Conservation (phyloP, 2,329 filamentous ascomycete genomes). For the Penicillium sp. region DNA sequence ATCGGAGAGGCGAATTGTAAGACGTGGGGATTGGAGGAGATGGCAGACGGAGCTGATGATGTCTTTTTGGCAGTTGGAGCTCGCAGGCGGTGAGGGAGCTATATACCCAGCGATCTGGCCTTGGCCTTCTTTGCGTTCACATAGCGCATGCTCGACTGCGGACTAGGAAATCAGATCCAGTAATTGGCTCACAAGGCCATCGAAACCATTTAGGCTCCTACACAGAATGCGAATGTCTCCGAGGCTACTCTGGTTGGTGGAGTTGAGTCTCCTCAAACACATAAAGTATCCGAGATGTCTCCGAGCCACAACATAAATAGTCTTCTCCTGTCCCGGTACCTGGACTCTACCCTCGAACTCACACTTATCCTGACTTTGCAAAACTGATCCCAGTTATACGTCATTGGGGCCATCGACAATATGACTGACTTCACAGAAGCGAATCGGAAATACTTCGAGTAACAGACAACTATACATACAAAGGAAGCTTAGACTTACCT, state of each 20-base stretch:
- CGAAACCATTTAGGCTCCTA: not conserved
- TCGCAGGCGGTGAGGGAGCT: conserved; percentile 18
- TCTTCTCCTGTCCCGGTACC: not conserved
- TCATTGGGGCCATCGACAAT: not conserved
- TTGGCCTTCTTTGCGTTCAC: not conserved
- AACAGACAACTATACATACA: conserved; percentile 14
- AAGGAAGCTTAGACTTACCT: not conserved
- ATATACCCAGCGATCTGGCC: not conserved
- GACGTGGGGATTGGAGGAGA: conserved; percentile 11
- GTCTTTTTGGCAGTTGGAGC: conserved; percentile 19
- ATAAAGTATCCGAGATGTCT: conserved; percentile 34
- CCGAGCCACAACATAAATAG: conserved; percentile 20
- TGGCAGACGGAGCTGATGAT: conserved; percentile 18
- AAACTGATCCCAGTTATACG: not conserved
- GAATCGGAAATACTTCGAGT: conserved; percentile 43
- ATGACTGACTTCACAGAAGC: conserved; percentile 36
- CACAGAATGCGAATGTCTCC: no score
- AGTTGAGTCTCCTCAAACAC: not conserved
- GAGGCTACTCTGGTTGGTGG: not conserved
- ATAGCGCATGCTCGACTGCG: not conserved
- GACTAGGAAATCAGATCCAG: not conserved
- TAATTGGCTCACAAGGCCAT: not conserved
- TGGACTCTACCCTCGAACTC: not conserved
- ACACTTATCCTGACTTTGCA: not conserved
- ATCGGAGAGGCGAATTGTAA: conserved; percentile 7